phyloP scores from a whole-genome alignment of 2,329 filamentous ascomycete genomes.

The Penicillium sp. region DNA sequence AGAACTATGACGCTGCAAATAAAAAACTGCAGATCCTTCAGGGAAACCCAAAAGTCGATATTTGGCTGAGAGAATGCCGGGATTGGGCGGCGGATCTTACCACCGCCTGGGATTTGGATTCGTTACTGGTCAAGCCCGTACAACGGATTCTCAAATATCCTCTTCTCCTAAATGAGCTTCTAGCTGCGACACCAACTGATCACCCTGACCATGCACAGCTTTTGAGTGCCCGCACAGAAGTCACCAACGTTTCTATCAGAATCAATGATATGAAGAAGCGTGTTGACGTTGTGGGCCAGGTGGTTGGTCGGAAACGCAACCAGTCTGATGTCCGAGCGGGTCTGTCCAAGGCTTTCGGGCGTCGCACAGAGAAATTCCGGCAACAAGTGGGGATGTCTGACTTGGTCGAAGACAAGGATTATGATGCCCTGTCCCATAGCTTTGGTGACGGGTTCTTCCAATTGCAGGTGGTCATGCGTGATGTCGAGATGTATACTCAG shows the following conservation, averaged over 20 bases:
- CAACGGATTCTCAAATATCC: conserved; percentile 94
- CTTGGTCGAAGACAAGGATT: conserved; percentile 76
- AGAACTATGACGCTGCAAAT: conserved; percentile 65
- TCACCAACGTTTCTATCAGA: conserved; percentile 59
- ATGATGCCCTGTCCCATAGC: conserved; percentile 76
- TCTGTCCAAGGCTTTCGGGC: conserved; percentile 84
- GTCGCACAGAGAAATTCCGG: conserved; percentile 82
- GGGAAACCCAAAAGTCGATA: conserved; percentile 59
- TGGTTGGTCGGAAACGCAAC: conserved; percentile 80
- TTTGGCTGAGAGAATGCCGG: conserved; percentile 93
- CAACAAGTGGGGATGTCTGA: conserved; percentile 66
- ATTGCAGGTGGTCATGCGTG: conserved; percentile 85
- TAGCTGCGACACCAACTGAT: conserved; percentile 74
- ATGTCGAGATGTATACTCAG: conserved; percentile 91
- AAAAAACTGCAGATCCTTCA: conserved; percentile 56
- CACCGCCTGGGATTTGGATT: conserved; percentile 90
- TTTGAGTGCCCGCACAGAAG: conserved; percentile 70
- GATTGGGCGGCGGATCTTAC: conserved; percentile 90
- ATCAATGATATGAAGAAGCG: conserved; percentile 97
- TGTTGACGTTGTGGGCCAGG: conserved; percentile 86
- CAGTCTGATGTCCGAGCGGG: conserved; percentile 85
- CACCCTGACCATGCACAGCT: conserved; percentile 80
- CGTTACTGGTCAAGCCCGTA: conserved; percentile 94
- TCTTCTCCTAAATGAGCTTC: conserved; percentile 75
- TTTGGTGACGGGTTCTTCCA: conserved; percentile 92